phyloP scores from a whole-genome alignment of 108 stramenopile species.

The Skeletonema potamos region DNA sequence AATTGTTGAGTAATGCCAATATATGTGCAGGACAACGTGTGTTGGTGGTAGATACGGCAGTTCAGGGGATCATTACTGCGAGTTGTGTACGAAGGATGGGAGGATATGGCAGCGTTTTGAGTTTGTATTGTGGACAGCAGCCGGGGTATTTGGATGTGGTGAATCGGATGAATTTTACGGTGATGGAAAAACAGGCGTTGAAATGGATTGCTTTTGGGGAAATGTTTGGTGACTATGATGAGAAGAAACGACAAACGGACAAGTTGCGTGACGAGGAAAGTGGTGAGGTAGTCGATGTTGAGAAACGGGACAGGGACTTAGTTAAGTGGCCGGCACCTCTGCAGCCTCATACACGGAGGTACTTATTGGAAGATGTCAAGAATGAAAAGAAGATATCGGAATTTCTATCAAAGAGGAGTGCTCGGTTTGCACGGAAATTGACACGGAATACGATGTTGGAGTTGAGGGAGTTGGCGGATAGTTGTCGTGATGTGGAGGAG shows the following conservation, averaged over 20 bases:
- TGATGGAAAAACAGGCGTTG: constrained; percentile 57
- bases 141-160: constrained; percentile 68
- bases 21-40: constrained; percentile 80
- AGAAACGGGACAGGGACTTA: constrained; percentile 55
- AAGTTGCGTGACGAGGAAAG: constrained; percentile 10
- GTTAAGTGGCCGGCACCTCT: constrained; percentile 76
- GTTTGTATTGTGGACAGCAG: constrained; percentile 72
- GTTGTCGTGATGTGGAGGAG: constrained; percentile 14
- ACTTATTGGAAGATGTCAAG: constrained; percentile 53
- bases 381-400: constrained; percentile 40
- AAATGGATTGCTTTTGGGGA: constrained; percentile 78
- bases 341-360: constrained; percentile 70
- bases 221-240: constrained; percentile 51
- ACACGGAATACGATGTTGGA: constrained; percentile 66
- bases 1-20: constrained; percentile 78
- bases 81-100: constrained; percentile 78
- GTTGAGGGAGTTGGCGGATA: constrained; percentile 43
- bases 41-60: constrained; percentile 67
- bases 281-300: constrained; percentile 44
- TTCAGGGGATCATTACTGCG: constrained; percentile 71
- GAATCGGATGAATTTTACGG: constrained; percentile 67
- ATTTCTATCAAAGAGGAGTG: constrained; percentile 78
- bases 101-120: constrained; percentile 77
- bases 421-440: constrained; percentile 75
- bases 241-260: constrained; percentile 7